Evolutionary conservation across 768 basidiomycete species (phyloP), one percentile per base, ranked within the genome.

Genomic region (Neoboletus magnificus): DNA sequence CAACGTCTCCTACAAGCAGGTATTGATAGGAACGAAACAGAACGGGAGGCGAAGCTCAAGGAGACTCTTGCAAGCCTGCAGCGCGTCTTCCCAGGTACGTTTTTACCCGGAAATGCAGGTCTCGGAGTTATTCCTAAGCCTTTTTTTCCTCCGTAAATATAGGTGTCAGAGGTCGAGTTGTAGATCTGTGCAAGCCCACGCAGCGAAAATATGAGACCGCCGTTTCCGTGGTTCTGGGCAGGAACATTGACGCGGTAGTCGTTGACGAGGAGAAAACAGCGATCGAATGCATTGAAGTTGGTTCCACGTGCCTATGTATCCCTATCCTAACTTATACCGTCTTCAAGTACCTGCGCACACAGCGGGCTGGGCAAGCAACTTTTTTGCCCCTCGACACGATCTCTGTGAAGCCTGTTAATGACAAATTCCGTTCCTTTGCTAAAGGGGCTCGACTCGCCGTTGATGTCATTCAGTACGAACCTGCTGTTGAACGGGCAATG

Each of bases 361-460:
- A 97, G 72, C 89, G 95, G 35, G 85, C 90, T 0, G 97, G 96
- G 1, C 92, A 94, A 73, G 96, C 96, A 13, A 99, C 97, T 0
- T 98, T 98, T 76, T 89, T 99, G 44, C 97, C 97, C 0, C 85
- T 99, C n/a, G 96, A 98, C 70, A 95, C 93, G 10, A 96, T 98
- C 61, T 91, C 93, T 66, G 88, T 89, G 33, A 98, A 96, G 70
- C 86, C 93, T 2, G 79, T 93, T 59, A 93, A 94, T 60, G 97
- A 98, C 74, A 94, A 93, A 70, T 93, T 91, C 73, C 86, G 97
- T 23, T 87, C 89, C 6, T 92, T 95, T 66, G 91, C 89, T 3
- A 91, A 93, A 62, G 91, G 91, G 0, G 89, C 91, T 4, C 77
- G 92, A 42, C 77, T 94, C 8, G 93, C 92, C 7, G 86, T 94